A percentile compares a stretch with the other conserved stretches of the same genome.
phyloP scores from a whole-genome alignment of 306 rosid species.

The Casuarina equisetifolia region DNA sequence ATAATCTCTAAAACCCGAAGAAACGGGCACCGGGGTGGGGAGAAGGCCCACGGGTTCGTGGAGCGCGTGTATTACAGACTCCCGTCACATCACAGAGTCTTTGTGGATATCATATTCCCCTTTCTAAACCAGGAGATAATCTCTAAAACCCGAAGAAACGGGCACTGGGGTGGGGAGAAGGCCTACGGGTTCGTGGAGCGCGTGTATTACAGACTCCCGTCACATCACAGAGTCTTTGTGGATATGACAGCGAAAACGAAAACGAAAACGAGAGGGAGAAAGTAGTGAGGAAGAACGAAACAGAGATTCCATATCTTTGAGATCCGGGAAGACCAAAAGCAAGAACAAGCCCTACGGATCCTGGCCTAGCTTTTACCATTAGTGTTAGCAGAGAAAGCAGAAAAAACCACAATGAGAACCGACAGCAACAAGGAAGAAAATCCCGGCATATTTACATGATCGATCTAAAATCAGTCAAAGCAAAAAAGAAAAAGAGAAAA shows the following conservation, averaged over 20 bases:
- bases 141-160: not conserved
- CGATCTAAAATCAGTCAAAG: slow-evolving; percentile 24
- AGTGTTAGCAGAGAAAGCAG: slow-evolving; percentile 25
- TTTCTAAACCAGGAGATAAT: too few relatives aligned
- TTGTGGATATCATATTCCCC: too few relatives aligned
- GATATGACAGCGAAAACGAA: not conserved
- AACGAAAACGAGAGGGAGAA: too few relatives aligned
- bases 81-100: not conserved
- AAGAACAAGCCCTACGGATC: not conserved
- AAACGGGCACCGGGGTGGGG: not conserved
- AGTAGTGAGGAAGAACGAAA: not conserved
- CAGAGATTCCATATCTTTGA: slow-evolving; percentile 38
- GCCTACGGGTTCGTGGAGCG: slow-evolving; percentile 7
- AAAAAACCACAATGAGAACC: not conserved
- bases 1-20: not conserved
- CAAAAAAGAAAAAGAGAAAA: not conserved
- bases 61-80: slow-evolving; percentile 23
- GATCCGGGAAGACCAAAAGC: slow-evolving; percentile 20
- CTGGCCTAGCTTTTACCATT: not conserved
- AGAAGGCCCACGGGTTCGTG: not conserved
- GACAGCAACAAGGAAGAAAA: slow-evolving; percentile 4
- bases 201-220: too few relatives aligned
- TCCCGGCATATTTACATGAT: slow-evolving; percentile 52
- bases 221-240: not conserved
- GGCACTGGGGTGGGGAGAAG: not conserved